Percentiles rank a stretch among this genome's conserved stretches.
Evolutionary conservation across 805 yeast genomes (phyloP).

Genomic region (Brettanomyces nanus): DNA sequence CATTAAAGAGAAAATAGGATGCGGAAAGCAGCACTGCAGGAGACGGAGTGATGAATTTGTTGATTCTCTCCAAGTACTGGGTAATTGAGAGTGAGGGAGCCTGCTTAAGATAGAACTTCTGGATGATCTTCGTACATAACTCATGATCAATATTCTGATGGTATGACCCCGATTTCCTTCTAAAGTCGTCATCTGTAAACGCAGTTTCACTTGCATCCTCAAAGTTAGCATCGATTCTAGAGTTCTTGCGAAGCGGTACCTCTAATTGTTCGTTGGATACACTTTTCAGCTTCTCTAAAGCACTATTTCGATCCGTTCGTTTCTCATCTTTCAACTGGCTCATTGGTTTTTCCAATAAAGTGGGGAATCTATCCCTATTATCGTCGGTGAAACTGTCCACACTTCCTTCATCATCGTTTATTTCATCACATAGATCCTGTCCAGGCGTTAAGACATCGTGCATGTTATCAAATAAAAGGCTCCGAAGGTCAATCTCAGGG

Average conservation of each 20-base stretch:
- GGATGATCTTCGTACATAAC: conserved; percentile 11
- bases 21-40: conserved; percentile 25
- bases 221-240: conserved; percentile 23
- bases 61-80: conserved; percentile 25
- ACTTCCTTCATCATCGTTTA: neutral
- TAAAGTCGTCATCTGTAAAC: conserved; percentile 6
- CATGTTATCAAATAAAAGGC: conserved; percentile 10
- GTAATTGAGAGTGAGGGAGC: conserved; percentile 23
- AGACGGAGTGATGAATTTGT: conserved; percentile 23
- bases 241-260: conserved; percentile 18
- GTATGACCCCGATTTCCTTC: conserved; percentile 8
- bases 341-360: neutral
- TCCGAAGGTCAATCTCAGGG: conserved; percentile 9
- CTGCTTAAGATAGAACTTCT: conserved; percentile 24
- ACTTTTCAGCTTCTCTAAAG: conserved; percentile 1
- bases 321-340: neutral
- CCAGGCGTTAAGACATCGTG: conserved; percentile 2
- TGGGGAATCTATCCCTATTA: neutral
- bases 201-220: conserved; percentile 9
- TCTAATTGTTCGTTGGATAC: conserved; percentile 22
- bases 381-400: neutral
- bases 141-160: conserved; percentile 8
- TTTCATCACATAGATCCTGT: conserved; percentile 2
- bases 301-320: conserved; percentile 1
- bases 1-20: conserved; percentile 23